Conservation (phyloP, 1,284 basidiomycete species). For the Pseudozyma sp. region DNA sequence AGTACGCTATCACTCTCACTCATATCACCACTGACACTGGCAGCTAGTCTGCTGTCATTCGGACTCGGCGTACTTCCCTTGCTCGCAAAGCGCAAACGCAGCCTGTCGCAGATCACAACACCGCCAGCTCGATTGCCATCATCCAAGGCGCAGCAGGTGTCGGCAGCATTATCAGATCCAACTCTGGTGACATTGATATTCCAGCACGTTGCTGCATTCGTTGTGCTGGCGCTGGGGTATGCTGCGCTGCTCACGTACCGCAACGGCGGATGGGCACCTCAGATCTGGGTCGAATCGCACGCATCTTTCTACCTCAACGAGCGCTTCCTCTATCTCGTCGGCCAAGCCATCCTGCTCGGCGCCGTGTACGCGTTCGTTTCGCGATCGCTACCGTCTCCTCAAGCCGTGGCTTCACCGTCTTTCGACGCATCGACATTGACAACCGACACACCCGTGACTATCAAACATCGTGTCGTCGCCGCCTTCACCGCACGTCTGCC, state of each 20-base stretch:
- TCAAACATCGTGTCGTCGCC: conserved; percentile 34
- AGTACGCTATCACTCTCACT: conserved; percentile 16
- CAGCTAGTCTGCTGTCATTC: conserved; percentile 26
- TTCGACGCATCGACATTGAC: conserved; percentile 29
- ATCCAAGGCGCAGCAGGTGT: conserved; percentile 21
- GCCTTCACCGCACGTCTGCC: conserved; percentile 16
- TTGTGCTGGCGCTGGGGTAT: conserved; percentile 30
- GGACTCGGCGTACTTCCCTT: conserved; percentile 34
- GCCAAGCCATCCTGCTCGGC: conserved; percentile 23
- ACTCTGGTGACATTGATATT: background rate
- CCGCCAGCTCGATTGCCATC: conserved; percentile 9
- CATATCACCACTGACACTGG: conserved; percentile 13
- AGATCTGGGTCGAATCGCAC: conserved; percentile 51
- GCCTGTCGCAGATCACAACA: conserved; percentile 11
- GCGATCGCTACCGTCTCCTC: conserved; percentile 18
- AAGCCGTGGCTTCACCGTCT: conserved; percentile 19
- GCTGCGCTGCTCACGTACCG: conserved; percentile 9
- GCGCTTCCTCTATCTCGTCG: conserved; percentile 43
- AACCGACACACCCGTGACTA: conserved; percentile 10
- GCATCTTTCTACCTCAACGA: conserved; percentile 58
- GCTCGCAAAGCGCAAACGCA: conserved; percentile 41
- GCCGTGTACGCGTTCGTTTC: conserved; percentile 32
- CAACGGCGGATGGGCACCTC: conserved; percentile 38
- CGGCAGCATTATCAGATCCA: conserved; percentile 13
- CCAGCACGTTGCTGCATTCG: conserved; percentile 25